phyloP scores from a whole-genome alignment of 2,329 filamentous ascomycete genomes.

The Arthrobotrys sphaeroides region DNA sequence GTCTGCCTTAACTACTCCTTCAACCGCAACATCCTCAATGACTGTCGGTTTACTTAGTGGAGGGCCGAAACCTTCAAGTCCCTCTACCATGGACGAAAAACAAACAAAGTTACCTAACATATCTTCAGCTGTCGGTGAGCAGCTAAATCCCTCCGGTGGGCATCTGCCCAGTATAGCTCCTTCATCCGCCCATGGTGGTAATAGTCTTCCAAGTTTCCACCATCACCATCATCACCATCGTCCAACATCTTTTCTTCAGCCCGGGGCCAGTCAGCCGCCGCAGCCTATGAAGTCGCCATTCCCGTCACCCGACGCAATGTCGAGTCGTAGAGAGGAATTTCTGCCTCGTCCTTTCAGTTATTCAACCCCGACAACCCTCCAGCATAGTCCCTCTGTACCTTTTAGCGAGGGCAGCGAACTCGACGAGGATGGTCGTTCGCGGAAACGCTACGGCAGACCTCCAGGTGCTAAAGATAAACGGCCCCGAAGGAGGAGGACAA shows the following conservation, averaged over 20 bases:
- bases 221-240: constrained; percentile 43
- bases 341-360: constrained; percentile 47
- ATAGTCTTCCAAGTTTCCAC: constrained; percentile 40
- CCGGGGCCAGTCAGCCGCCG: constrained; percentile 4
- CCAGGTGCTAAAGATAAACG: constrained; percentile 53
- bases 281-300: constrained; percentile 47
- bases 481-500: constrained; percentile 47
- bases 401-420: constrained; percentile 37
- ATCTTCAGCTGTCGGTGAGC: constrained; percentile 40
- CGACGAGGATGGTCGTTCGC: constrained; percentile 44
- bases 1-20: constrained; percentile 41
- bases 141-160: constrained; percentile 23
- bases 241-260: constrained; percentile 33
- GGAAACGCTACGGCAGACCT: constrained; percentile 49
- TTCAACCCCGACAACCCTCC: constrained; percentile 8
- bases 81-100: constrained; percentile 34
- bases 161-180: constrained; percentile 27
- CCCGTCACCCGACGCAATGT: constrained; percentile 45
- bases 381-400: constrained; percentile 20
- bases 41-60: constrained; percentile 27
- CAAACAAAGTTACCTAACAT: constrained; percentile 33
- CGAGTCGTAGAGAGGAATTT: constrained; percentile 46
- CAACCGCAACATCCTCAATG: constrained; percentile 40
- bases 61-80: constrained; percentile 27
- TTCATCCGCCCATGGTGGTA: constrained; percentile 18